Conservation (phyloP, 2,329 filamentous ascomycete species). For the Pezicula rhizophila region DNA sequence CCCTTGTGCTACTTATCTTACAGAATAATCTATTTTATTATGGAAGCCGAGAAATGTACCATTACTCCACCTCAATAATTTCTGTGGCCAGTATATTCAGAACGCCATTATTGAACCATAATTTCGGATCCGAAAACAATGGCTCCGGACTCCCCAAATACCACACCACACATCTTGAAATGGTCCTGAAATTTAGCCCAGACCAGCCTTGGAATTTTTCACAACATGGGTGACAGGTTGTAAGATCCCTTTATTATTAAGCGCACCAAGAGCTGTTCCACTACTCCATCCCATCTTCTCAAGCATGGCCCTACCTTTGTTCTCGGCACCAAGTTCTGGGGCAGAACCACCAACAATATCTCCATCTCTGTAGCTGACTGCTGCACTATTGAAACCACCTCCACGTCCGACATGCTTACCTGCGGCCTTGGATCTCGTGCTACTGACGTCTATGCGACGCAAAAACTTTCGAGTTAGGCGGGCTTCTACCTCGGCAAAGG, state of each 20-base stretch:
- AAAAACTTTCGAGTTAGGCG: conserved; percentile 50
- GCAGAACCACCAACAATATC: conserved; percentile 82
- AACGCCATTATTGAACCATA: no score
- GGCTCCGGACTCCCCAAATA: neutral
- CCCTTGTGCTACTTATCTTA: no score
- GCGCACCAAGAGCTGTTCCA: conserved; percentile 75
- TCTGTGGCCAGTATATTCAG: no score
- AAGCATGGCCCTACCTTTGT: conserved; percentile 79
- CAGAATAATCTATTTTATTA: no score
- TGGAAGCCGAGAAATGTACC: no score
- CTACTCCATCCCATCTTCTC: conserved; percentile 97
- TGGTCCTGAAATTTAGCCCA: conserved; percentile 43
- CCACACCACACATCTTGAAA: neutral
- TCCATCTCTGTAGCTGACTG: conserved; percentile 67
- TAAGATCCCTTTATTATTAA: conserved; percentile 81
- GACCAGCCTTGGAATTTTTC: conserved; percentile 76
- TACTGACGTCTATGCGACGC: conserved; percentile 41
- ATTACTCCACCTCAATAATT: no score
- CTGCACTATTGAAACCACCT: conserved; percentile 29
- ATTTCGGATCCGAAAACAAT: neutral
- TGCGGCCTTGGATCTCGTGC: conserved; percentile 22
- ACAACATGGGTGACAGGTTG: conserved; percentile 82
- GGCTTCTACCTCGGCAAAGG: conserved; percentile 42
- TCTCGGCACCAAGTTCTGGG: conserved; percentile 75
- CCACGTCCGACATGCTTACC: conserved; percentile 29